Conservation (phyloP, 1,139 yeast species). For the Blastobotrys aristatus region DNA sequence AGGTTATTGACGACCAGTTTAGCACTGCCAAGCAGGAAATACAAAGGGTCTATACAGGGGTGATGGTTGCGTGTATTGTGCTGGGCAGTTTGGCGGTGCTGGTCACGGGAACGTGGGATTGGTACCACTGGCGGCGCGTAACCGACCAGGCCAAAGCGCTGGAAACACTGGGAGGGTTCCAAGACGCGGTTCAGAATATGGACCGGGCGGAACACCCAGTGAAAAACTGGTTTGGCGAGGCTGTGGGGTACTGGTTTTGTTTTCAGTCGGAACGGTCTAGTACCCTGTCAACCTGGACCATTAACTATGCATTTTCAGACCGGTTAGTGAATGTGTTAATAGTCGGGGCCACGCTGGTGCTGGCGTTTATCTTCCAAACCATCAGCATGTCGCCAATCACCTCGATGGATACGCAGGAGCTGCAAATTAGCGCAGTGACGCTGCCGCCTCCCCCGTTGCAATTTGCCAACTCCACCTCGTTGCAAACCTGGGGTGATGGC, state of each 20-base stretch:
- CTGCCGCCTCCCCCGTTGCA: not conserved
- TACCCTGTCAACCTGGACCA: conserved; percentile 12
- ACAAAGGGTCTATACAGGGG: not conserved
- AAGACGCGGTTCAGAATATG: conserved; percentile 18
- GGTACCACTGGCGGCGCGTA: conserved; percentile 17
- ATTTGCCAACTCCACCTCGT: not conserved
- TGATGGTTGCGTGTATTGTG: conserved; percentile 10
- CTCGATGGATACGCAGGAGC: not conserved
- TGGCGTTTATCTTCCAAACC: conserved; percentile 10
- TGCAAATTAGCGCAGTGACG: not conserved
- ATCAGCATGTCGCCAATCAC: not conserved
- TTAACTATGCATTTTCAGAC: conserved; percentile 14
- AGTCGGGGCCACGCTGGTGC: conserved; percentile 7
- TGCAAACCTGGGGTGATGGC: not conserved
- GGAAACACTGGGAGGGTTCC: conserved; percentile 17
- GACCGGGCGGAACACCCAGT: conserved; percentile 11
- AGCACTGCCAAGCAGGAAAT: not conserved
- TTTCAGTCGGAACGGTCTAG: conserved; percentile 2
- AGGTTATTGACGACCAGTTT: not conserved
- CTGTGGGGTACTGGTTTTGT: not conserved
- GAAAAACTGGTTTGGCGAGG: conserved; percentile 7
- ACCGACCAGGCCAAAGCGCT: conserved; percentile 15
- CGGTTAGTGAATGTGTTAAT: conserved; percentile 7
- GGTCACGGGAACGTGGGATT: conserved; percentile 13
- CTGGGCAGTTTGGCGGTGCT: conserved; percentile 16